Evolutionary conservation across 2,329 filamentous ascomycete genomes (phyloP), one percentile per base, ranked within the genome.

Genomic region (Aspergillus spinulosporus): DNA sequence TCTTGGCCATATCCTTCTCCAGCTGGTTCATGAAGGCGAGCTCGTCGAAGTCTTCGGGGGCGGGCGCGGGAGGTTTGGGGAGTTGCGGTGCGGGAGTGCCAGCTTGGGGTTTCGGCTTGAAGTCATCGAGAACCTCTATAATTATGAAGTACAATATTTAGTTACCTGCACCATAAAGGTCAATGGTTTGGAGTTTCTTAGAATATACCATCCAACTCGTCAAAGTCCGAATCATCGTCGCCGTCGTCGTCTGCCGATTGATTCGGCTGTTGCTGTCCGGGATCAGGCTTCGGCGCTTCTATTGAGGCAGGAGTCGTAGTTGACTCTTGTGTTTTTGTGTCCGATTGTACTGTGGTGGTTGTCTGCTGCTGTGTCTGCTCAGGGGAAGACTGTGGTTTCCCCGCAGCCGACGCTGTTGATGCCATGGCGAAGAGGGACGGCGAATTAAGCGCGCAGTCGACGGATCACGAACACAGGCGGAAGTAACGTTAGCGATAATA

Each of bases 81-180:
- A 8, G 63, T 54, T 40, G 61, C 54, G 46, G 37, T 36, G 58
- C 48, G n/a, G 63, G 55, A 36, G 60, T 49, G 26, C 53, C 56
- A 3, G 62, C 48, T 3, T 57, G 21, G 49, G 68, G 59, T 51
- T 66, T 64, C 74, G 68, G 63, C 83, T 88, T 76, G 42, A 99
- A 99, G 62, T 97, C 89, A 70, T 97, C 91, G 28, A 99, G 86
- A 74, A 97, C 88, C 66, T 97, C 93, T 93, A 63, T 61, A 61
- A 44, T 40, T 53, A 46, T 52, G 61, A 56, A 43, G 14, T n/a
- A 49, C 29, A 34, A 32, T 21, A 21, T 21, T 15, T 4, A 29
- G 6, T 14, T 47, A 14, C 21, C 21, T 21, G 21, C 21, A 46
- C 29, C n/a, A 4, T 15, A 26, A 15, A 11, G 5, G 5, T 15